These are phyloP conservation scores for Cladosporium sp. DNA, from an alignment of 2,329 filamentous ascomycete species.

Conservation along the genomic window DNA sequence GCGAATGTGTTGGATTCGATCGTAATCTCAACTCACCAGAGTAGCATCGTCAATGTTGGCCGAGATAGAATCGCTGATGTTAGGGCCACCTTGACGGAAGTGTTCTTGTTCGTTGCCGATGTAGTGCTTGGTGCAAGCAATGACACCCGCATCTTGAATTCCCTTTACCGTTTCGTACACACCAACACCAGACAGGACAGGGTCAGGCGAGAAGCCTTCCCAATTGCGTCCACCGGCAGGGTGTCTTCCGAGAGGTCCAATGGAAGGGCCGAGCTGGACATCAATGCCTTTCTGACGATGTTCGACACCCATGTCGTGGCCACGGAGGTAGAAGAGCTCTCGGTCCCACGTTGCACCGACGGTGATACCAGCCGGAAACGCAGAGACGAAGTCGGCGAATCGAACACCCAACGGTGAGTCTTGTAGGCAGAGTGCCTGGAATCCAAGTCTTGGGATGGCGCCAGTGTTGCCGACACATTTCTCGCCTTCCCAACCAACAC, in stretches of 20 bases:
- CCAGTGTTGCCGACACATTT: slow-evolving; percentile 74
- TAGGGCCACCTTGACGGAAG: slow-evolving; percentile 53
- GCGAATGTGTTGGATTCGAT: neutral
- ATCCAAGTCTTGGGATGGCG: slow-evolving; percentile 63
- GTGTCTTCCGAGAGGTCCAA: slow-evolving; percentile 66
- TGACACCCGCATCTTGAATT: slow-evolving; percentile 76
- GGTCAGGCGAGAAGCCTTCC: slow-evolving; percentile 69
- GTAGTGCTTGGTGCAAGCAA: slow-evolving; percentile 79
- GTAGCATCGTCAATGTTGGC: slow-evolving; percentile 62
- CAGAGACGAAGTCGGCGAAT: slow-evolving; percentile 73
- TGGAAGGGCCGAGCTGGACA: slow-evolving; percentile 71
- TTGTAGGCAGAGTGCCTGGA: slow-evolving; percentile 74
- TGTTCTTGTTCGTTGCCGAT: slow-evolving; percentile 71
- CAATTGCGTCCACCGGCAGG: slow-evolving; percentile 68
- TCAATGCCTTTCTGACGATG: slow-evolving; percentile 71
- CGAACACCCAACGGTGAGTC: slow-evolving; percentile 81
- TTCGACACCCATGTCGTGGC: slow-evolving; percentile 70
- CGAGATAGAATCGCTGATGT: slow-evolving; percentile 50
- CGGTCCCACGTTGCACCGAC: slow-evolving; percentile 81
- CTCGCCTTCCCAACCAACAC: slow-evolving; percentile 70
- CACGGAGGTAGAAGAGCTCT: slow-evolving; percentile 63
- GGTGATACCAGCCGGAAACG: slow-evolving; percentile 74
- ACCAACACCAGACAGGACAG: slow-evolving; percentile 67
- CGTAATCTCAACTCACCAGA: slow-evolving; percentile 39
- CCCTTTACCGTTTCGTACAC: slow-evolving; percentile 71